Evolutionary conservation across 306 rosid species (phyloP), one percentile per base, ranked within the genome.

Genomic region (Malus asiatica): DNA sequence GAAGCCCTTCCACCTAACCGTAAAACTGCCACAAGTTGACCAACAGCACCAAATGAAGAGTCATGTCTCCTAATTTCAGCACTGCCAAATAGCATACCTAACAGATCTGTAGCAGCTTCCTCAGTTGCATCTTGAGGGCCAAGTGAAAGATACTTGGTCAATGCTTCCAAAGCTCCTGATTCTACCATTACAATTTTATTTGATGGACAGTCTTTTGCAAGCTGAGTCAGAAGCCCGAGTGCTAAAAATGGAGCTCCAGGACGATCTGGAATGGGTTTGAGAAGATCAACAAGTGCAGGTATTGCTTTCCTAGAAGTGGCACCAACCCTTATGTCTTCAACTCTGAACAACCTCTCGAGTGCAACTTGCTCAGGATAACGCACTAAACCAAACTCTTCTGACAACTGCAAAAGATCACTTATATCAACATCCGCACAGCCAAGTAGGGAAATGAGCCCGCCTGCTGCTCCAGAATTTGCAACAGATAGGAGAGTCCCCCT

Each of bases 211-310:
- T 93, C 99, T 85, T 81, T 92, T 7, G 89, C 81, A 74, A 96
- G 96, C 83, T 88, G 97, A 84, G 93, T 92, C 80, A 96, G 81
- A 86, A 90, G 38, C 75, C 93, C 96, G 51, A 96, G 99, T 58
- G 98, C 98, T 74, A 96, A 92, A 86, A 84, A 88, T 72, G 99
- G 99, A 72, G 99, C 99, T 75, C 97, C 96, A 61, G 99, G 99
- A 79, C 99, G 98, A 81, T 93, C 99, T 61, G 99, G 99, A 76
- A 92, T 96, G 58, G 99, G 99, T 84, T 96, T 96, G 75, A 96
- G 98, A 87, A 90, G 92, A 93, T 96, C 99, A 78, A 96, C 99
- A 70, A 96, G 93, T 73, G 92, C 86, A 69, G 99, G 99, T 74
- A 96, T 89, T 79, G 98, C 98, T 89, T 93, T 96, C 68, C 99